A percentile compares a stretch with the other conserved stretches of the same genome.
Evolutionary conservation across 225 moss, liverwort and hornwort genomes (phyloP).

Genomic region (Straminergon stramineum): DNA sequence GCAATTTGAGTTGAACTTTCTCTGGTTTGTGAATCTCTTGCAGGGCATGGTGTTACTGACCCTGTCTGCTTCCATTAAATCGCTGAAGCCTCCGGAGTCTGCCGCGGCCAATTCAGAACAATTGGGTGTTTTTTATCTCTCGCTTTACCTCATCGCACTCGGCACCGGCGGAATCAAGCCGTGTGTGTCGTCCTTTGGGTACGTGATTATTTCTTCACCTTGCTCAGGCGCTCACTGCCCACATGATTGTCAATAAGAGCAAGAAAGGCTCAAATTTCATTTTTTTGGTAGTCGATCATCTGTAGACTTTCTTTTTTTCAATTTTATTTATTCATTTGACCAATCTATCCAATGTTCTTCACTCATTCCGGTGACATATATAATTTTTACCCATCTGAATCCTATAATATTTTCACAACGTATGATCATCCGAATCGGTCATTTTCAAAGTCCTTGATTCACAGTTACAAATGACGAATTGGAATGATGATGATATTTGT

Average conservation of each 20-base stretch:
- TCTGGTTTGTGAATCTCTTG: background rate
- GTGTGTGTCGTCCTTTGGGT: constrained; percentile 91
- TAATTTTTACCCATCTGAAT: background rate
- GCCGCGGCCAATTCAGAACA: constrained; percentile 15
- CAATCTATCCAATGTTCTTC: background rate
- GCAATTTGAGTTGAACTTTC: background rate
- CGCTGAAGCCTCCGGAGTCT: constrained; percentile 36
- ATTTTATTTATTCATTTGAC: background rate
- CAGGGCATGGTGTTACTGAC: constrained; percentile 89
- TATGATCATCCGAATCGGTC: background rate
- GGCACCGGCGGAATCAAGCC: constrained; percentile 98
- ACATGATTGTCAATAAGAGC: background rate
- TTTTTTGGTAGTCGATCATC: background rate
- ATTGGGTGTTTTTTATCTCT: constrained; percentile 59
- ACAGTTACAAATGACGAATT: background rate
- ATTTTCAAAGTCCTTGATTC: background rate
- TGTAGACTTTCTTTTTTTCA: background rate
- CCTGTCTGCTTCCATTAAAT: constrained; percentile 52
- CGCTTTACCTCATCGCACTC: constrained; percentile 76
- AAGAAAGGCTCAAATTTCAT: background rate
- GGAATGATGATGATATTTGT: background rate
- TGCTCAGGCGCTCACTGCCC: background rate
- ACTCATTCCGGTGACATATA: background rate
- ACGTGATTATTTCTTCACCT: background rate
- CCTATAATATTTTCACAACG: background rate